phyloP scores from a whole-genome alignment of 1,284 basidiomycete species.

The Trichosporon sp. region DNA sequence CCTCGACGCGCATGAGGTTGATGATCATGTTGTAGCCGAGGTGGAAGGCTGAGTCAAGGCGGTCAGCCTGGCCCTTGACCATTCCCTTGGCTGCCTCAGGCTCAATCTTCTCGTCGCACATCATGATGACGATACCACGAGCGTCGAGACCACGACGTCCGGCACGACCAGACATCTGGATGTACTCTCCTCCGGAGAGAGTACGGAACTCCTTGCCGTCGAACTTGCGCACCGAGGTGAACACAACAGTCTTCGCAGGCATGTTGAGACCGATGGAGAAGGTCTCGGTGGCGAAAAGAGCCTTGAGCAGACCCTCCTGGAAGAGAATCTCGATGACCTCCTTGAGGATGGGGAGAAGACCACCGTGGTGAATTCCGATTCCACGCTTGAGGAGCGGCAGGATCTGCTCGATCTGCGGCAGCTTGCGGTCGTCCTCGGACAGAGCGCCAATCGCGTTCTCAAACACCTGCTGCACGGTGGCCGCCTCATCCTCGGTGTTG shows the following conservation, averaged over 20 bases:
- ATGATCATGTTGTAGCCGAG: slow-evolving; percentile 99
- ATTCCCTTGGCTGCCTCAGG: slow-evolving; percentile 87
- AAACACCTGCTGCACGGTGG: slow-evolving; percentile 83
- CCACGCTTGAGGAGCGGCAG: slow-evolving; percentile 91
- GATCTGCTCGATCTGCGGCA: slow-evolving; percentile 92
- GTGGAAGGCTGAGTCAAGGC: slow-evolving; percentile 97
- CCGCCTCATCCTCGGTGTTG: slow-evolving; percentile 90
- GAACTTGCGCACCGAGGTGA: slow-evolving; percentile 86
- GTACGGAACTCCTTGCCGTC: slow-evolving; percentile 94
- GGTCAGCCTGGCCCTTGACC: slow-evolving; percentile 98
- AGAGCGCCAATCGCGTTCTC: slow-evolving; percentile 90
- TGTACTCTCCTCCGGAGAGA: slow-evolving; percentile 75
- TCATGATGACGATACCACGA: slow-evolving; percentile 99
- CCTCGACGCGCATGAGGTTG: slow-evolving; percentile 98
- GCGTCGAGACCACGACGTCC: slow-evolving; percentile 96
- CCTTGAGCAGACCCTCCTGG: slow-evolving; percentile 98
- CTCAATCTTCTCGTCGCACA: slow-evolving; percentile 98
- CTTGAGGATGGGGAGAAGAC: slow-evolving; percentile 93
- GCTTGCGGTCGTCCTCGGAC: slow-evolving; percentile 76
- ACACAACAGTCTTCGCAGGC: slow-evolving; percentile 99
- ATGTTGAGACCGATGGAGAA: slow-evolving; percentile 99
- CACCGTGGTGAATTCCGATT: slow-evolving; percentile 98
- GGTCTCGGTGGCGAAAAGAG: slow-evolving; percentile 97
- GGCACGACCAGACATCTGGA: slow-evolving; percentile 98
- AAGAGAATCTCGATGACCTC: slow-evolving; percentile 99